Base-by-base conservation (phyloP, 179 eudicot genomes). In the Silene noctiflora region DNA sequence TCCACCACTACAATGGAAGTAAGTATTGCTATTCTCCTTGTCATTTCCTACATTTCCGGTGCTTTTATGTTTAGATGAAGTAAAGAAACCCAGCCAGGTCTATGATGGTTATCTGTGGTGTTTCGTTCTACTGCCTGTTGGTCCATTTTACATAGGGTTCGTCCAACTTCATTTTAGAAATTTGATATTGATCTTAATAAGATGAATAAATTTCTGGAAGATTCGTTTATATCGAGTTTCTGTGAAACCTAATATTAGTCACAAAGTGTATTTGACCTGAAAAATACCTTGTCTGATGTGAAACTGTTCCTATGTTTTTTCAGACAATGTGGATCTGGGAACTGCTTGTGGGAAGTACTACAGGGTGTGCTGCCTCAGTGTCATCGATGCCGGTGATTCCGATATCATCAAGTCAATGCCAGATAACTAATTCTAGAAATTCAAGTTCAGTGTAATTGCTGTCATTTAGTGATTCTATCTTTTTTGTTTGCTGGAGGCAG, bases 1-100 rank as follows among this genome's bases (percentile, higher is more conserved):
- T 91, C 70, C 97, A 90, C 85, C 97, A 91, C 73, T 91, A 88
- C 89, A 89, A 86, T 67, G 96, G 94, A 76, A 91, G 96, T 91
- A 83, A 85, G 96, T 82, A 63, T 53, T 39, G 64, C 1, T 64
- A 27, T 53, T 64, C 31, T 74, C 16, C 8, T 14, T n/a, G 24
- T 22, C 14, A 33, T 16, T 22, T 33, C 6, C 35, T 67, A 2
- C 4, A 17, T 5, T 67, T 33, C 3, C 71, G 2, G 1, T 65
- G n/a, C 69, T 11, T 39, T 67, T 9, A 8, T 67, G 16, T 11
- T 21, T 7, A 4, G 7, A 39, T 39, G 71, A 55, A 55, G 17
- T 55, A 55, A 14, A 16, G 20, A 55, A 33, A 44, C 70, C 67
- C 17, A 61, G 11, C 29, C 29, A 20, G 2, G 29, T 17, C 20